Conservation (phyloP, 352 stramenopile species). For the Globisporangium polare region DNA sequence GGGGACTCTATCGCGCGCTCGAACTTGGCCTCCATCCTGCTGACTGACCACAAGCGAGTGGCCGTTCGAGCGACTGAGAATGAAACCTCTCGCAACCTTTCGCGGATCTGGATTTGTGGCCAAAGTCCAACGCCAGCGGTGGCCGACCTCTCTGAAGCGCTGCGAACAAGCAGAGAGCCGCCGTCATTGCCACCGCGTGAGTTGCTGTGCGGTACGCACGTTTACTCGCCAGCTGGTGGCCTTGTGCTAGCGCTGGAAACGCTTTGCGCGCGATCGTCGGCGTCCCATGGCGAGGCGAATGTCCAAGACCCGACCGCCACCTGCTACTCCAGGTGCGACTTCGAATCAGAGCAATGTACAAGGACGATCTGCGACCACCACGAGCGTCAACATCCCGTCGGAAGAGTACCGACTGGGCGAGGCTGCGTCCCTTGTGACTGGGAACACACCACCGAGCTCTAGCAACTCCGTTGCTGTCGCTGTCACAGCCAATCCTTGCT, state of each 20-base stretch:
- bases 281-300: background rate
- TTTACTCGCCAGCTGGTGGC: background rate
- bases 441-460: background rate
- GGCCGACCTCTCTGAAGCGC: too few relatives aligned
- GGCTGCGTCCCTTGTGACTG: constrained; percentile 5
- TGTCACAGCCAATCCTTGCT: background rate
- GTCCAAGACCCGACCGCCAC: background rate
- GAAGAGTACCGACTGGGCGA: constrained; percentile 8
- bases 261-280: background rate
- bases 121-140: background rate
- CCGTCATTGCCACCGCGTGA: background rate
- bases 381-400: background rate
- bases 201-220: background rate
- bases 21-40: too few relatives aligned
- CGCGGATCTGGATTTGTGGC: background rate
- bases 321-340: background rate
- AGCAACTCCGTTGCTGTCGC: background rate
- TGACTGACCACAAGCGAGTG: background rate
- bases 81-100: constrained; percentile 1
- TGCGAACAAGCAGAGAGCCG: background rate
- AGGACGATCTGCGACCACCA: background rate
- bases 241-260: background rate
- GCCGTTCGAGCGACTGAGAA: background rate
- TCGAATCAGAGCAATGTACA: background rate
- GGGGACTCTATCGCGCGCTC: too few relatives aligned